These are phyloP conservation scores for Aureobasidium sp. DNA, from an alignment of 2,329 filamentous ascomycete genomes.

Conservation along the genomic window DNA sequence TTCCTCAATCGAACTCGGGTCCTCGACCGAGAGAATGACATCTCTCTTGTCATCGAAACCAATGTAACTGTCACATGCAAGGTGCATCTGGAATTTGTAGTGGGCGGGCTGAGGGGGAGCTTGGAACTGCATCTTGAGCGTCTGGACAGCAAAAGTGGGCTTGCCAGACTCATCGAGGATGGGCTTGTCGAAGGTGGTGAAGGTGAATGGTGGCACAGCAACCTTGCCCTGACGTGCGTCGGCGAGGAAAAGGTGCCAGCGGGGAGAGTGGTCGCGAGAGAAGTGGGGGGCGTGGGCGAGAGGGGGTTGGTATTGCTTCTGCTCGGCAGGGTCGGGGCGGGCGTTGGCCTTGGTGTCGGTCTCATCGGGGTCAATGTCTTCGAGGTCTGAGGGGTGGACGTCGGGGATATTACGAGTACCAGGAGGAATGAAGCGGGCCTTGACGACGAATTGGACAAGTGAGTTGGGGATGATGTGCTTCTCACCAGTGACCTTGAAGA, in stretches of 20 bases:
- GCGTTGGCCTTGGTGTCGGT: constrained; percentile 75
- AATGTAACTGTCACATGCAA: constrained; percentile 90
- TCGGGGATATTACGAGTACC: constrained; percentile 68
- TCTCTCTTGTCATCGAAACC: constrained; percentile 91
- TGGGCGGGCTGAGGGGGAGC: constrained; percentile 86
- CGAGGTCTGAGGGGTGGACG: constrained; percentile 70
- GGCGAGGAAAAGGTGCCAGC: constrained; percentile 91
- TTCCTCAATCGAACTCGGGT: constrained; percentile 74
- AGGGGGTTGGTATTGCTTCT: constrained; percentile 64
- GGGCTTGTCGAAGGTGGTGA: constrained; percentile 83
- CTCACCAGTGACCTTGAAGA: constrained; percentile 98
- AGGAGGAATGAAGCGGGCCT: constrained; percentile 87
- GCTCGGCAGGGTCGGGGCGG: constrained; percentile 59
- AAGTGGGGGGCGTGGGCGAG: constrained; percentile 89
- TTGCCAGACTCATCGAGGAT: constrained; percentile 73
- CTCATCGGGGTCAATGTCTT: constrained; percentile 88
- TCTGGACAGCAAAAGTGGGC: constrained; percentile 92
- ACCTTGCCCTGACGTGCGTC: constrained; percentile 94
- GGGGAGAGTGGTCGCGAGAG: constrained; percentile 77
- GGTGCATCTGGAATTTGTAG: constrained; percentile 90
- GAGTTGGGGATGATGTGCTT: constrained; percentile 86
- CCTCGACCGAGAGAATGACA: constrained; percentile 81
- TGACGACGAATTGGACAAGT: constrained; percentile 88
- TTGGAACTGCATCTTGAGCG: constrained; percentile 93
- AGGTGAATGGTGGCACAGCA: constrained; percentile 93